Conservation (phyloP, 495 filamentous ascomycete species). For the Talaromyces borbonicus region DNA sequence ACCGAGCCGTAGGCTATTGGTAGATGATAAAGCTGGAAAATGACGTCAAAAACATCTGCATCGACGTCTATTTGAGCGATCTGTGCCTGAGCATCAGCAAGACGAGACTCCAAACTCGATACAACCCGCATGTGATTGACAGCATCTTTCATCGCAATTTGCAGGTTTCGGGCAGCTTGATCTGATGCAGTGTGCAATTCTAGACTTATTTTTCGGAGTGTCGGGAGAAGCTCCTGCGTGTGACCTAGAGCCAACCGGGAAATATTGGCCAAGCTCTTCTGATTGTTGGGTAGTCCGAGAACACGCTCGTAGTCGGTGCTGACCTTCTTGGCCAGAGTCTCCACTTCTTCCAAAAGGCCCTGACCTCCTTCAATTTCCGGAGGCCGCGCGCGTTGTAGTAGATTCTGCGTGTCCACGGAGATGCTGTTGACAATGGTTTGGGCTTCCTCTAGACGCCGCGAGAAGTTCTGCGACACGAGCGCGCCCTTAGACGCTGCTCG, state of each 20-base stretch:
- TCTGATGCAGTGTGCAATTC: slow-evolving; percentile 70
- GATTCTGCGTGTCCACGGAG: slow-evolving; percentile 40
- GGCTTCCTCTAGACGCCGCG: slow-evolving; percentile 40
- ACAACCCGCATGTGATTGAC: slow-evolving; percentile 69
- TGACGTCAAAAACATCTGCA: slow-evolving; percentile 62
- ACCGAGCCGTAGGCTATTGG: slow-evolving; percentile 85
- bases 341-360: slow-evolving; percentile 70
- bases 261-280: slow-evolving; percentile 65
- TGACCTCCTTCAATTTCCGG: slow-evolving; percentile 34
- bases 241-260: slow-evolving; percentile 81
- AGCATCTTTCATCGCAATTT: slow-evolving; percentile 46
- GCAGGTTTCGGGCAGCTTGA: slow-evolving; percentile 54
- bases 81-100: slow-evolving; percentile 58
- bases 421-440: slow-evolving; percentile 43
- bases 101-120: slow-evolving; percentile 62
- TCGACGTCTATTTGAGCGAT: slow-evolving; percentile 62
- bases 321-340: slow-evolving; percentile 76
- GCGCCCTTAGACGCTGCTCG: slow-evolving; percentile 47
- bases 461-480: slow-evolving; percentile 41
- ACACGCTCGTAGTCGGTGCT: slow-evolving; percentile 78
- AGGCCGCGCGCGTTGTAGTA: slow-evolving; percentile 29
- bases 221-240: slow-evolving; percentile 81
- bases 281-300: slow-evolving; percentile 52
- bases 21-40: slow-evolving; percentile 66
- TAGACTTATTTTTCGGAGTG: slow-evolving; percentile 52